Conservation (phyloP, 345 rosid genomes). For the Erysimum cheiranthoides region DNA sequence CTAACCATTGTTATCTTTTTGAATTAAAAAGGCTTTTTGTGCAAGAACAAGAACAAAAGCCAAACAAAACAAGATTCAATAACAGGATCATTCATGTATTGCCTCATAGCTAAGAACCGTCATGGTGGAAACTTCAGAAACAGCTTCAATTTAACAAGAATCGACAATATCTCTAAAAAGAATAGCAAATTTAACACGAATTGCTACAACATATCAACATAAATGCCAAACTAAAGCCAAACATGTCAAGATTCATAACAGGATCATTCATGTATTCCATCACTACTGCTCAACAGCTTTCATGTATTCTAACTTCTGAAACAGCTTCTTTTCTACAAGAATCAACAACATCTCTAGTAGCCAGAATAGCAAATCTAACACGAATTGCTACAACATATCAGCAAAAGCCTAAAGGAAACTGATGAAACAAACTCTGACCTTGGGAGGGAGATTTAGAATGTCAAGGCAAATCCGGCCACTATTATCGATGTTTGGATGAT, state of each 20-base stretch:
- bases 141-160: not conserved
- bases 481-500: conserved; percentile 82
- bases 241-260: not conserved
- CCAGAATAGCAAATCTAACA: not conserved
- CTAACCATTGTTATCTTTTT: conserved; percentile 25
- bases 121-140: not conserved
- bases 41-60: not conserved
- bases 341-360: not conserved
- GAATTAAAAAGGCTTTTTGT: not conserved
- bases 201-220: not conserved
- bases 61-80: not conserved
- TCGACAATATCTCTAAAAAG: not conserved
- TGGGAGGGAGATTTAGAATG: conserved; percentile 88
- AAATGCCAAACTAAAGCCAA: not conserved
- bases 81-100: not conserved
- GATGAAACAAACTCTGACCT: conserved; percentile 50
- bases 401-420: not conserved
- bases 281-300: not conserved
- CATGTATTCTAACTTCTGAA: not conserved
- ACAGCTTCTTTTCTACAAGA: not conserved
- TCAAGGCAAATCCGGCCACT: conserved; percentile 94
- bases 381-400: not conserved
- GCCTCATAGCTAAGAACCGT: not conserved
- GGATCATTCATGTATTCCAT: not conserved
- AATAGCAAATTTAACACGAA: not conserved